Evolutionary conservation across 352 stramenopile genomes (phyloP), one percentile per base, ranked within the genome.

Genomic region (Thraustochytrium striatum): DNA sequence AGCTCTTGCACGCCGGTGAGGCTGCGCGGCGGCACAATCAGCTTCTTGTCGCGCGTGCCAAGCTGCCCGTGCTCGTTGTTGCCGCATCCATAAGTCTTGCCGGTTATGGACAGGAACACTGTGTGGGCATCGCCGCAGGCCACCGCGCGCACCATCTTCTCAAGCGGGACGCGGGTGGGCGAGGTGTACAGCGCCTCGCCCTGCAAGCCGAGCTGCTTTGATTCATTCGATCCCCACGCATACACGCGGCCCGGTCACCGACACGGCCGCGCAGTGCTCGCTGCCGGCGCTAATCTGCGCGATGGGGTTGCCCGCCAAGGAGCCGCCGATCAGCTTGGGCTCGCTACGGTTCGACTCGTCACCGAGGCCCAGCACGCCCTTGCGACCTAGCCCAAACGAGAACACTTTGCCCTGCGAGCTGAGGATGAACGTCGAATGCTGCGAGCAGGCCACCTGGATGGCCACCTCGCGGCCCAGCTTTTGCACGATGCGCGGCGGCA

Each of bases 21-120:
- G n/a, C n/a, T n/a, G n/a, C n/a, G n/a, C n/a, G n/a, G n/a, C n/a
- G n/a, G n/a, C n/a, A n/a, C n/a, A n/a, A n/a, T n/a, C n/a, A n/a
- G n/a, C n/a, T n/a, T n/a, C n/a, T n/a, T n/a, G n/a, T n/a, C n/a
- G n/a, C n/a, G n/a, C n/a, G n/a, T 69, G 0, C 87, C 89, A 3
- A 94, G 85, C 59, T 94, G 88, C 0, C 88, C 89, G 7, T 89
- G 78, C 83, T 88, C 90, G 53, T 91, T 88, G 75, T 88, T 89
- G 0, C 89, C 89, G 50, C 86, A 93, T 3, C 82, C 83, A 25
- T 87, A 84, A 0, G 92, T 36, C 1, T 78, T n/a, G 2, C 89
- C 88, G n/a, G 75, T 79, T 32, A 62, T 72, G 0, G 85, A 86
- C 8, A 94, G 79, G 7, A 88, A 82, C n/a, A 92, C 47, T 0